phyloP scores from a whole-genome alignment of 2,329 filamentous ascomycete genomes.

The Penicillium expansum region DNA sequence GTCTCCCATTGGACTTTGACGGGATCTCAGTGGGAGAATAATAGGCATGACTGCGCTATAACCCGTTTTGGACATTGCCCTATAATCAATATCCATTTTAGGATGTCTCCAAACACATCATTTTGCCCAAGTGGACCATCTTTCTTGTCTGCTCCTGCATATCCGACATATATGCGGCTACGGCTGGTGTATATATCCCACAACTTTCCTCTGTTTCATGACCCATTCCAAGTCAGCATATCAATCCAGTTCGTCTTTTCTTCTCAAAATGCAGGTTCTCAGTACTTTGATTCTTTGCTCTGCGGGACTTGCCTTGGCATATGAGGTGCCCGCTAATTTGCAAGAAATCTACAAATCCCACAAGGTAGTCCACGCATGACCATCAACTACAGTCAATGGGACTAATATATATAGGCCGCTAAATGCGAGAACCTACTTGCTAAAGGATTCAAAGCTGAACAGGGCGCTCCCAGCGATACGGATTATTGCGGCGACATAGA shows the following conservation, averaged over 20 bases:
- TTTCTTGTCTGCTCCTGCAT: neutral
- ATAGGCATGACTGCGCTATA: neutral
- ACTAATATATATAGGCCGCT: conserved; percentile 8
- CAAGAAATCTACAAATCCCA: conserved; percentile 20
- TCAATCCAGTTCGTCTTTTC: neutral
- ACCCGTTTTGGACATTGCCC: neutral
- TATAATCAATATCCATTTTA: neutral
- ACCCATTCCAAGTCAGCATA: neutral
- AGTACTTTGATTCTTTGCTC: neutral
- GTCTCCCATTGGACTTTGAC: neutral
- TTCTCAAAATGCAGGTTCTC: neutral
- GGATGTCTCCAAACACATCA: neutral
- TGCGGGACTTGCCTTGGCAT: conserved; percentile 8
- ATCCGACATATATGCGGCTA: neutral
- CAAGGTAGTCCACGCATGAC: conserved; percentile 9
- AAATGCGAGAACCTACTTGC: conserved; percentile 20
- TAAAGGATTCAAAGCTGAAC: conserved; percentile 8
- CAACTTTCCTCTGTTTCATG: neutral
- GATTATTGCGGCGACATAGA: conserved; percentile 51
- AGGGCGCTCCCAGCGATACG: neutral
- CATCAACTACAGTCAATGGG: neutral
- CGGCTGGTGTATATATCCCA: neutral
- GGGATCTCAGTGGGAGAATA: neutral
- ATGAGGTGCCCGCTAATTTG: conserved; percentile 19
- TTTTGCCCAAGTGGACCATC: neutral